Evolutionary conservation across 2,329 filamentous ascomycete species (phyloP).

Genomic region (Leptodontidium sp.): DNA sequence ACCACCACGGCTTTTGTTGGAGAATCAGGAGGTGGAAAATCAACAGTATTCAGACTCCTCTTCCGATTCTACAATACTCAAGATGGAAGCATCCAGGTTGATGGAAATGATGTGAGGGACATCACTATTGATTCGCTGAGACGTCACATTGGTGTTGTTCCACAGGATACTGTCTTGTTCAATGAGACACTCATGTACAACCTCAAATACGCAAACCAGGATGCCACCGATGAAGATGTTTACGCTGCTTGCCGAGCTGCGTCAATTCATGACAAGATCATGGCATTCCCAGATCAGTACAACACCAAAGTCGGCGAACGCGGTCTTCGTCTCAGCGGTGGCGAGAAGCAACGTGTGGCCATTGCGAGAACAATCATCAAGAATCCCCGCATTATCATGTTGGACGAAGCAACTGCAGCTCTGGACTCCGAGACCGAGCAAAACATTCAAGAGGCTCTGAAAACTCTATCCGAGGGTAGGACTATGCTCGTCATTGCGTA

Average conservation of each 20-base stretch:
- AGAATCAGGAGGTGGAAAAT: slow-evolving; percentile 96
- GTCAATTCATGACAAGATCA: slow-evolving; percentile 91
- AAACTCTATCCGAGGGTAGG: slow-evolving; percentile 81
- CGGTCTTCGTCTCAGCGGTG: slow-evolving; percentile 84
- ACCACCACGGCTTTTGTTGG: slow-evolving; percentile 96
- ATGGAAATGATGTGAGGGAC: slow-evolving; percentile 83
- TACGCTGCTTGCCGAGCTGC: slow-evolving; percentile 84
- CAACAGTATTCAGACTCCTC: slow-evolving; percentile 92
- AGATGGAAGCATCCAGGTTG: slow-evolving; percentile 82
- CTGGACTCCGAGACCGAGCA: slow-evolving; percentile 92
- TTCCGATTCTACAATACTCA: slow-evolving; percentile 95
- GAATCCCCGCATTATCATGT: slow-evolving; percentile 87
- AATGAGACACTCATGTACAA: slow-evolving; percentile 97
- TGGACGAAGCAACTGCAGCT: slow-evolving; percentile 92
- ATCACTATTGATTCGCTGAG: slow-evolving; percentile 94
- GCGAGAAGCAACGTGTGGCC: slow-evolving; percentile 92
- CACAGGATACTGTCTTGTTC: slow-evolving; percentile 95
- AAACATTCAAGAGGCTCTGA: slow-evolving; percentile 88
- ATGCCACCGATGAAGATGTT: slow-evolving; percentile 82
- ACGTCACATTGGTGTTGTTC: slow-evolving; percentile 91
- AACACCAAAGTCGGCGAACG: slow-evolving; percentile 91
- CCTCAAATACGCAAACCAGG: slow-evolving; percentile 84
- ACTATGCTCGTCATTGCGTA: slow-evolving; percentile 96
- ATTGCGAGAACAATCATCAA: slow-evolving; percentile 95
- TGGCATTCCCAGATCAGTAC: slow-evolving; percentile 88